These are phyloP conservation scores for Suillus lakei DNA, from an alignment of 768 basidiomycete genomes.

Conservation along the genomic window DNA sequence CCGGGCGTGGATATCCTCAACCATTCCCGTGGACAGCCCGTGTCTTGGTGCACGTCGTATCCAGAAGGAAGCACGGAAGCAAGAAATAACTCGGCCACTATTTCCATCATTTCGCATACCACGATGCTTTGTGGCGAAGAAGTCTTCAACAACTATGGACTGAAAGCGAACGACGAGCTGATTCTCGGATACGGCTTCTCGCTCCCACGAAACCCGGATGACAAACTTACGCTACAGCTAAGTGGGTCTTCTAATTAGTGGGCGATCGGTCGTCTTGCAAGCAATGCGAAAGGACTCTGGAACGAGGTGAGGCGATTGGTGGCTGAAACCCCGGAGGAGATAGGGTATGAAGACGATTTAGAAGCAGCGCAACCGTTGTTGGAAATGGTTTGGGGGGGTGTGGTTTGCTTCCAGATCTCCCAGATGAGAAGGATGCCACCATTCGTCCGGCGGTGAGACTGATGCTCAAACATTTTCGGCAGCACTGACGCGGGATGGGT, in stretches of 20 bases:
- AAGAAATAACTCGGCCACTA: slow-evolving; percentile 44
- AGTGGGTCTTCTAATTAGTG: slow-evolving; percentile 58
- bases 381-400: slow-evolving; percentile 66
- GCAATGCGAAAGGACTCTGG: slow-evolving; percentile 65
- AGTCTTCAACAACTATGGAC: slow-evolving; percentile 91
- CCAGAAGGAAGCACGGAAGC: slow-evolving; percentile 23
- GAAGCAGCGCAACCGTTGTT: slow-evolving; percentile 62
- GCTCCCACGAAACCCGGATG: slow-evolving; percentile 77
- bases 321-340: slow-evolving; percentile 29
- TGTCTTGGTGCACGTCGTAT: slow-evolving; percentile 76
- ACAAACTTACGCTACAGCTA: slow-evolving; percentile 81
- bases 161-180: slow-evolving; percentile 88
- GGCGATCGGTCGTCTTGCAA: slow-evolving; percentile 64
- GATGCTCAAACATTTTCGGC: slow-evolving; percentile 75
- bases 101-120: slow-evolving; percentile 67
- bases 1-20: slow-evolving; percentile 90
- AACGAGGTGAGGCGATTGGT: slow-evolving; percentile 47
- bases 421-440: slow-evolving; percentile 19
- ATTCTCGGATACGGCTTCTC: slow-evolving; percentile 94
- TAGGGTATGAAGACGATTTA: slow-evolving; percentile 60
- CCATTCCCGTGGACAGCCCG: slow-evolving; percentile 79
- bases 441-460: slow-evolving; percentile 59
- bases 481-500: no score
- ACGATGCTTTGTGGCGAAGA: slow-evolving; percentile 50
- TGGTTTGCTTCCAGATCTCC: slow-evolving; percentile 51